phyloP scores from a whole-genome alignment of 2,329 filamentous ascomycete genomes.

The Colletotrichum sp. region DNA sequence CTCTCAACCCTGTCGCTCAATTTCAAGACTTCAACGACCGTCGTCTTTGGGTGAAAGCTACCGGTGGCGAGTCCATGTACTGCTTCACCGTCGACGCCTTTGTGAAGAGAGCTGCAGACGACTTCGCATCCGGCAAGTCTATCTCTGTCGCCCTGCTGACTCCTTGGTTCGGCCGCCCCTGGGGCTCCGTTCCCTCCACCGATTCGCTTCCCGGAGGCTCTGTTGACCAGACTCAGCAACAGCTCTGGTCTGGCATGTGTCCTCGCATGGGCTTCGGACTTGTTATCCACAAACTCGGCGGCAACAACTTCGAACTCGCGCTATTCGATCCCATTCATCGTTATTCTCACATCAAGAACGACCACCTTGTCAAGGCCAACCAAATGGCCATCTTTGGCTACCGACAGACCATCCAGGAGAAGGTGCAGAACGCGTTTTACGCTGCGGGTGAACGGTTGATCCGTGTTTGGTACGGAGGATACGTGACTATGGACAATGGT shows the following conservation, averaged over 20 bases:
- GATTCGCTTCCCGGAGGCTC: background rate
- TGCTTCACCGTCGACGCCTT: background rate
- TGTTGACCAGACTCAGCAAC: background rate
- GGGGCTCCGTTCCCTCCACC: background rate
- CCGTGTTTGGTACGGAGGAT: background rate
- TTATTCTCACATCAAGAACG: background rate
- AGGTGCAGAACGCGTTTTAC: background rate
- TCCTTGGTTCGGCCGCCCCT: background rate
- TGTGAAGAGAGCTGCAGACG: too few relatives aligned
- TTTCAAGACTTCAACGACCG: fast-evolving
- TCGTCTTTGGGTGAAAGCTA: fast-evolving
- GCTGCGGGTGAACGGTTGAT: background rate
- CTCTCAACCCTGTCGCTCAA: fast-evolving
- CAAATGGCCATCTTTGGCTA: background rate
- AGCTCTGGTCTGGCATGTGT: background rate
- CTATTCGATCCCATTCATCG: background rate
- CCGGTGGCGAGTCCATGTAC: fast-evolving
- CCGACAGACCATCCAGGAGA: background rate
- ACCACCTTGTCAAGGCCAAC: background rate
- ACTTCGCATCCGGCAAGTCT: background rate
- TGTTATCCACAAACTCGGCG: background rate
- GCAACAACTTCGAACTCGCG: background rate
- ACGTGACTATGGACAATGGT: background rate
- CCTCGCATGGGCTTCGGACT: background rate
- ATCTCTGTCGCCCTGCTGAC: background rate